These are phyloP conservation scores for Mucor sp. DNA, from an alignment of 371 early-diverging fungal genomes.

Conservation along the genomic window DNA sequence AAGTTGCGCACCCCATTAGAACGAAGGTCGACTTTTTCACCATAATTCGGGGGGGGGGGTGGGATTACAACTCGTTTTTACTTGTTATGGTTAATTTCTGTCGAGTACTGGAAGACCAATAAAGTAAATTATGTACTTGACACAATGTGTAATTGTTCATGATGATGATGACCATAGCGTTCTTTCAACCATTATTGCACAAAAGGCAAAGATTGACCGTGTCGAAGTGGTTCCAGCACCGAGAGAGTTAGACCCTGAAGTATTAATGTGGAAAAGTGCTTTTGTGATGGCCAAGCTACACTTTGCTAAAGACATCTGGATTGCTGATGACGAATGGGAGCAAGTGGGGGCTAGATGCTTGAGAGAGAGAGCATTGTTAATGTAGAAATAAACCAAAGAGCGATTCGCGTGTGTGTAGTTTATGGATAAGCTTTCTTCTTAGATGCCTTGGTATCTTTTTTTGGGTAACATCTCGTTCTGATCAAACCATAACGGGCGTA, in stretches of 20 bases:
- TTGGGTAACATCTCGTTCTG: no score
- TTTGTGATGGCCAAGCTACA: slow-evolving; percentile 82
- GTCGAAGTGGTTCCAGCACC: slow-evolving; percentile 81
- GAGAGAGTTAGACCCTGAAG: slow-evolving; percentile 84
- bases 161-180: slow-evolving; percentile 16
- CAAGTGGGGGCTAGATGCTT: slow-evolving; percentile 68
- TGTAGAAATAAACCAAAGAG: slow-evolving; percentile 33
- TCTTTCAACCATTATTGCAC: slow-evolving; percentile 40
- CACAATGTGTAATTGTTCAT: no score
- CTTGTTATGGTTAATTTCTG: slow-evolving; percentile 74
- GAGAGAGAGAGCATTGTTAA: slow-evolving; percentile 70
- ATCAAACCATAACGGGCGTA: no score
- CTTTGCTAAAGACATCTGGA: slow-evolving; percentile 79
- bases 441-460: no score
- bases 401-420: neutral
- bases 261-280: slow-evolving; percentile 90
- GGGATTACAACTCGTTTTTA: no score
- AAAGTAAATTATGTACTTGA: slow-evolving; percentile 7
- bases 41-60: no score
- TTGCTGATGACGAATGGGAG: slow-evolving; percentile 75
- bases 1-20: no score
- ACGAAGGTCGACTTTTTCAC: no score
- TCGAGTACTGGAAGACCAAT: slow-evolving; percentile 71
- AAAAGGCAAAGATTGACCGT: slow-evolving; percentile 57
- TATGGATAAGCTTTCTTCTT: no score